phyloP scores from a whole-genome alignment of 108 stramenopile genomes.

The Parietichytrium sp. region DNA sequence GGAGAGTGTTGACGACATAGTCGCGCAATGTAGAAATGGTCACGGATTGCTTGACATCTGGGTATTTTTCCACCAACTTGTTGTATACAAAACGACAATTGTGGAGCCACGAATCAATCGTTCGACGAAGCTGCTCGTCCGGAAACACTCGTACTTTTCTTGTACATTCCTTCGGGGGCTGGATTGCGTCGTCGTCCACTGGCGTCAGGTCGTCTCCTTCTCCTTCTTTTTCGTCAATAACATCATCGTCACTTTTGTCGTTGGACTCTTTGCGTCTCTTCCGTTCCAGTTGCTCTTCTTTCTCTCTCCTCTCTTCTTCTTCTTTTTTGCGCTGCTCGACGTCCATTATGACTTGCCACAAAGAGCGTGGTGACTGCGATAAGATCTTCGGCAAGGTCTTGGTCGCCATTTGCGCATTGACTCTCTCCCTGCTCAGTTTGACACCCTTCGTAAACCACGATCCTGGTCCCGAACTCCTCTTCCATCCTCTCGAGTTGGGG shows the following conservation, averaged over 20 bases:
- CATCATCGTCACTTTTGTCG: too few relatives aligned
- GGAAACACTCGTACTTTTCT: not conserved
- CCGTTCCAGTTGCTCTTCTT: not conserved
- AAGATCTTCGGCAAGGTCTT: not conserved
- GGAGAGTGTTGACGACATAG: not conserved
- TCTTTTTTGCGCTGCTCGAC: conserved; percentile 26
- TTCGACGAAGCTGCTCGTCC: not conserved
- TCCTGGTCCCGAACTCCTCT: too few relatives aligned
- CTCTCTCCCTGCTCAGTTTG: too few relatives aligned
- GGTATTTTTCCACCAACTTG: not conserved
- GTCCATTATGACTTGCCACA: conserved; percentile 4
- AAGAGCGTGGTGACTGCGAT: not conserved
- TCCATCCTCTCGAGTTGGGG: too few relatives aligned
- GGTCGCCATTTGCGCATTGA: not conserved
- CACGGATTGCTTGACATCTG: not conserved
- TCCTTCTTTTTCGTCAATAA: too few relatives aligned
- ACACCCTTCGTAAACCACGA: conserved; percentile 38
- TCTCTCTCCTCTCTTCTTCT: not conserved
- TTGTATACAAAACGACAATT: not conserved
- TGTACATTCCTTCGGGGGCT: not conserved
- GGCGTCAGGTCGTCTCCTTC: not conserved
- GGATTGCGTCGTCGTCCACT: not conserved
- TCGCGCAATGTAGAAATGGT: not conserved
- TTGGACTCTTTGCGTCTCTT: not conserved
- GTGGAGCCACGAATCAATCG: not conserved